Evolutionary conservation across 2,329 filamentous ascomycete genomes (phyloP).

Genomic region (Fusarium newnesense): DNA sequence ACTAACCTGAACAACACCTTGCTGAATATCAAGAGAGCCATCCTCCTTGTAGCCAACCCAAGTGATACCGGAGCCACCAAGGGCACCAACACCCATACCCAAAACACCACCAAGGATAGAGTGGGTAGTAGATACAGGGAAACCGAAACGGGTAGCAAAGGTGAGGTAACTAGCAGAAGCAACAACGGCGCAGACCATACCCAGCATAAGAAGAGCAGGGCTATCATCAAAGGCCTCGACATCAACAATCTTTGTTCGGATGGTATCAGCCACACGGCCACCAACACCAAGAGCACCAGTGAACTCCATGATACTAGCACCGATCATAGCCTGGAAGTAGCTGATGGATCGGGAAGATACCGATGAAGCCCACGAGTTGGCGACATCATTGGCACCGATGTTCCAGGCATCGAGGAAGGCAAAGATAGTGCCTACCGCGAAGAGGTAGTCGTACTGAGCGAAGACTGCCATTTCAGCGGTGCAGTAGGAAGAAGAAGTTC

Average conservation of each 20-base stretch:
- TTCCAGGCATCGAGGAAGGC: slow-evolving; percentile 75
- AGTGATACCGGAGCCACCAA: slow-evolving; percentile 62
- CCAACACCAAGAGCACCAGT: slow-evolving; percentile 70
- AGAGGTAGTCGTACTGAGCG: slow-evolving; percentile 69
- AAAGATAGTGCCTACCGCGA: slow-evolving; percentile 72
- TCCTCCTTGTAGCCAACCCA: slow-evolving; percentile 60
- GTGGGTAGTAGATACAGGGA: slow-evolving; percentile 71
- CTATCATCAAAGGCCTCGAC: slow-evolving; percentile 57
- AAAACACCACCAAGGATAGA: slow-evolving; percentile 69
- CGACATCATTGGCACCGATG: slow-evolving; percentile 74
- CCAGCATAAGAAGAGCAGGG: slow-evolving; percentile 66
- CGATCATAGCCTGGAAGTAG: slow-evolving; percentile 68
- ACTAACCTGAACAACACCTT: slow-evolving; percentile 63
- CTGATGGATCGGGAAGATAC: slow-evolving; percentile 75
- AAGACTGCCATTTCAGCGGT: slow-evolving; percentile 40
- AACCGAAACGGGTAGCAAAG: slow-evolving; percentile 62
- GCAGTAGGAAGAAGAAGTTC: neutral
- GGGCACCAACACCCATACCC: slow-evolving; percentile 66
- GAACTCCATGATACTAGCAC: slow-evolving; percentile 70
- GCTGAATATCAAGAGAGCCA: slow-evolving; percentile 51
- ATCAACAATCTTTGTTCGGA: slow-evolving; percentile 68
- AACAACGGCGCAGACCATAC: slow-evolving; percentile 66
- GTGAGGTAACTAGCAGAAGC: slow-evolving; percentile 67
- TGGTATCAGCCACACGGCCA: slow-evolving; percentile 69
- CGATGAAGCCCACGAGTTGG: slow-evolving; percentile 80